Base-by-base conservation (phyloP, 495 filamentous ascomycete species). In the Choiromyces venosus region DNA sequence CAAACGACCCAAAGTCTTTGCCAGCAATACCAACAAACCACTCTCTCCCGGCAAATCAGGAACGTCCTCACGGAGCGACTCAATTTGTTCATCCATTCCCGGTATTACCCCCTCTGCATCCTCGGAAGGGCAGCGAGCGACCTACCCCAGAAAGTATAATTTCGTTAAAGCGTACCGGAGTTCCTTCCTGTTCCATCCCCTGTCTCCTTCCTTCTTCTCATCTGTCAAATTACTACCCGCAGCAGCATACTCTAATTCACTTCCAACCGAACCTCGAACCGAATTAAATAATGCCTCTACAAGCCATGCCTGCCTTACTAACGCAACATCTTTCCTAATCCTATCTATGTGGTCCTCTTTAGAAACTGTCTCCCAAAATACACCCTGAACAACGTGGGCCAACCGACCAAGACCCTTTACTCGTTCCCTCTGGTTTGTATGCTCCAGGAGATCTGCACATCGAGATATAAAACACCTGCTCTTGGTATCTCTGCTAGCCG, bases 331-430 rank as follows among this genome's bases (percentile, higher is more conserved):
- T 33, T 85, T 83, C 75, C 88, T 88, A 73, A 95, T 94, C 78
- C 90, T 89, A 68, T 85, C 82, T 66, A 94, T 83, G 81, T 96
- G 93, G 35, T 84, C 85, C 80, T 83, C 86, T 83, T 86, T 86
- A 72, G 81, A 86, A 78, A 75, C 84, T 46, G 79, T 83, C 71
- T 86, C 84, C 2, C 83, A 82, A 39, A 76, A 81, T 39, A 75
- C 76, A 6, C 79, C 79, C 35, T 95, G 86, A 36, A 90, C 86
- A 35, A 92, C 79, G 82, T 97, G 96, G 35, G 90, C 86, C 74
- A 97, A 80, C 21, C 86, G 86, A 71, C 93, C 93, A 69, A 96
- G 83, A n/a, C 87, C n/a, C n/a, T n/a, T n/a, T n/a, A n/a, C n/a
- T n/a, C n/a, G n/a, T n/a, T n/a, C n/a, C n/a, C n/a, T n/a, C n/a